Percentiles rank a stretch among this genome's conserved stretches.
Evolutionary conservation across 805 yeast genomes (phyloP).

Genomic region (Teunomyces barrocoloradensis): DNA sequence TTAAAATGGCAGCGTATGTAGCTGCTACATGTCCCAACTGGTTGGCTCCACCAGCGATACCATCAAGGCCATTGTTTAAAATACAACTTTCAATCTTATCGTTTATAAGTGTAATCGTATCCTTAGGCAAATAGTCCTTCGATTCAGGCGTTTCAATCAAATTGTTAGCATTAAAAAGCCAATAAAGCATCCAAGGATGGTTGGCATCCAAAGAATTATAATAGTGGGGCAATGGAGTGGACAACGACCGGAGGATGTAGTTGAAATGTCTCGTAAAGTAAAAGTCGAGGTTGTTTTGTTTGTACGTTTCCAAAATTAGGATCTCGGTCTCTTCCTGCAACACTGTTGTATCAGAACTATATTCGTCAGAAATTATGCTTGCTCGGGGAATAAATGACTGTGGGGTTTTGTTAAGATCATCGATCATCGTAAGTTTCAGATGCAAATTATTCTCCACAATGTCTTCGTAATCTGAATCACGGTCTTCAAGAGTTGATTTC

Average conservation of each 20-base stretch:
- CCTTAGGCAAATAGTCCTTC: constrained; percentile 24
- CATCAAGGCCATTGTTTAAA: constrained; percentile 40
- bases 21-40: constrained; percentile 86
- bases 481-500: constrained; percentile 1
- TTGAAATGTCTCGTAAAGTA: constrained; percentile 35
- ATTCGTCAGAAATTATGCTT: constrained; percentile 7
- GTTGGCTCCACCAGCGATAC: constrained; percentile 81
- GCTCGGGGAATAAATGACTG: constrained; percentile 6
- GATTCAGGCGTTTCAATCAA: constrained; percentile 12
- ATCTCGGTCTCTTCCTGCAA: constrained; percentile 10
- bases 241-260: constrained; percentile 43
- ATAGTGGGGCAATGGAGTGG: constrained; percentile 46
- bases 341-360: constrained; percentile 11
- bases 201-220: constrained; percentile 74
- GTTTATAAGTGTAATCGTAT: constrained; percentile 21
- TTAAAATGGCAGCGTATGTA: constrained; percentile 70
- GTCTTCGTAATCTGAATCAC: constrained; percentile 22
- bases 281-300: constrained; percentile 6
- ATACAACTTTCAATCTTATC: constrained; percentile 26
- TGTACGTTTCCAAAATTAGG: constrained; percentile 8
- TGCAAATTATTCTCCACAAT: constrained; percentile 8
- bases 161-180: constrained; percentile 59
- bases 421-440: constrained; percentile 2
- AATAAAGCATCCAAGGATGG: constrained; percentile 87
- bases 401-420: constrained; percentile 4